These are phyloP conservation scores for Nannochloropsis gaditana DNA, from an alignment of 108 stramenopile genomes.

Conservation along the genomic window DNA sequence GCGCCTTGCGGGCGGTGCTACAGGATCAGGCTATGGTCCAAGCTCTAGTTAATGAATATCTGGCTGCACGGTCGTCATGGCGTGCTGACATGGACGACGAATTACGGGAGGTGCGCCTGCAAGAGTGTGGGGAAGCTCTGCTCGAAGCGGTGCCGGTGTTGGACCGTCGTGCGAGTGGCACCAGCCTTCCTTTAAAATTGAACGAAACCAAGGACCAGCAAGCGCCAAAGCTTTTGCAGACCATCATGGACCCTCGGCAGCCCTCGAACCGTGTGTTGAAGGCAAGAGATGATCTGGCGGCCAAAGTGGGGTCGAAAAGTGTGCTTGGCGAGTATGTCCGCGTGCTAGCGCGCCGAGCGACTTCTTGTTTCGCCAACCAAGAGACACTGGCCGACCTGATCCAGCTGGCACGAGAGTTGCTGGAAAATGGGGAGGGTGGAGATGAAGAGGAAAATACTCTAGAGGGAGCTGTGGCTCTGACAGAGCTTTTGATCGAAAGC, in stretches of 20 bases:
- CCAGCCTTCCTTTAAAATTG: conserved; percentile 7
- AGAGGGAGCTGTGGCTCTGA: conserved; percentile 18
- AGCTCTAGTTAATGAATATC: background rate
- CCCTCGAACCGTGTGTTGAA: background rate
- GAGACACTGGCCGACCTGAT: background rate
- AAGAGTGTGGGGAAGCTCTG: conserved; percentile 8
- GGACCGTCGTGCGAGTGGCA: background rate
- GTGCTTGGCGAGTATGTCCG: conserved; percentile 29
- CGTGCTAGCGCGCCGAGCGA: conserved; percentile 21
- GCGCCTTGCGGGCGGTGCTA: background rate
- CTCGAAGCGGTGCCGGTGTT: background rate
- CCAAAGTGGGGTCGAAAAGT: conserved; percentile 29
- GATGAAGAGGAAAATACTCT: background rate
- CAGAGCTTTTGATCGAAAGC: background rate
- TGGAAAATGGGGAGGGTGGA: conserved; percentile 5
- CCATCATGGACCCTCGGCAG: background rate
- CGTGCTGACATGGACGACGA: conserved; percentile 17
- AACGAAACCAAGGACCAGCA: conserved; percentile 15
- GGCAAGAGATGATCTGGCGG: conserved; percentile 26
- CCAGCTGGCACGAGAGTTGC: background rate
- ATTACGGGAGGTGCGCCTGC: background rate
- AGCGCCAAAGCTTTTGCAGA: background rate
- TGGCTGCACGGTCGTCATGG: background rate
- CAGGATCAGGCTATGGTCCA: conserved; percentile 13
- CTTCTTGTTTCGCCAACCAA: too few relatives aligned